A percentile compares a stretch with the other conserved stretches of the same genome.
Evolutionary conservation across 345 rosid genomes (phyloP).

Genomic region (Eucalyptus pauciflora): DNA sequence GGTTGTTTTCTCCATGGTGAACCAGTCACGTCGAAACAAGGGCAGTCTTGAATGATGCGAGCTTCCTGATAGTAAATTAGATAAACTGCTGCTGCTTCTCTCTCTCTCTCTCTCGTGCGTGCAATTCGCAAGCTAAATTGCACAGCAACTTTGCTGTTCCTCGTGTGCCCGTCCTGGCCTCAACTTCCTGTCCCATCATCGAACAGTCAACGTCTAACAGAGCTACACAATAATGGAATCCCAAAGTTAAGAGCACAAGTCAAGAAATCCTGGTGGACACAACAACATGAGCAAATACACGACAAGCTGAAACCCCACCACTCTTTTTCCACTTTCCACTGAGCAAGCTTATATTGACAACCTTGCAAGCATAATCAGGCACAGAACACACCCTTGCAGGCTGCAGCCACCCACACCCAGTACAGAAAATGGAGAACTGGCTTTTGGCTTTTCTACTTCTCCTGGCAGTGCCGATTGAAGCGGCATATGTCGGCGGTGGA

Average conservation of each 20-base stretch:
- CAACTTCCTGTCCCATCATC: background rate
- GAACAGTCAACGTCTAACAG: background rate
- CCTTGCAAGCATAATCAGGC: background rate
- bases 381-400: background rate
- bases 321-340: background rate
- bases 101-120: background rate
- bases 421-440: constrained; percentile 12
- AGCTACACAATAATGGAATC: background rate
- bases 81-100: background rate
- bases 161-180: background rate
- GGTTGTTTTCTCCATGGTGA: background rate
- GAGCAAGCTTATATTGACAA: background rate
- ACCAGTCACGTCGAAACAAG: background rate
- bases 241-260: background rate
- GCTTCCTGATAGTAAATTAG: background rate
- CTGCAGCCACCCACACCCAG: background rate
- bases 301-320: background rate
- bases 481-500: constrained; percentile 3
- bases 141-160: background rate
- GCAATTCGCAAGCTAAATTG: background rate
- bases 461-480: constrained; percentile 12
- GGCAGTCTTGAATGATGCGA: background rate
- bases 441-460: constrained; percentile 7
- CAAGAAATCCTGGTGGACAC: background rate
- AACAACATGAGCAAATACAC: background rate